Evolutionary conservation across 495 filamentous ascomycete genomes (phyloP), one percentile per base, ranked within the genome.

Genomic region (Penicillium daleae): DNA sequence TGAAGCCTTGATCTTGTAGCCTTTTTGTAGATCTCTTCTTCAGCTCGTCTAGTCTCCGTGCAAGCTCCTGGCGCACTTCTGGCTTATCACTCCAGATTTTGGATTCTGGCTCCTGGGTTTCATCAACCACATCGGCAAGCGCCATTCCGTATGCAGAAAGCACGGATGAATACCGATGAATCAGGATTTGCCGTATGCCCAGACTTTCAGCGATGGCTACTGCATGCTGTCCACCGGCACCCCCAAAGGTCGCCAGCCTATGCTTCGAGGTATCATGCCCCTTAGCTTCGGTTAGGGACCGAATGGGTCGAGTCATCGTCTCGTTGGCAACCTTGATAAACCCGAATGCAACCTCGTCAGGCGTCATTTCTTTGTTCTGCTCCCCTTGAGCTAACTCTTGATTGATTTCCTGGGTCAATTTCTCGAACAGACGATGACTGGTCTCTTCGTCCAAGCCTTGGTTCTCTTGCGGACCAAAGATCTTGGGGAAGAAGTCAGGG

Each of bases 91-190:
- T 39, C 66, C 72, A 80, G 35, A 60, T 70, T 46, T 73, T 68
- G 3, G 92, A 95, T 46, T 92, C 92, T 7, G 95, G 95, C 66
- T 94, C 92, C 67, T 97, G 93, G 35, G 87, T 82, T 75, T 99
- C 95, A 53, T 97, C 90, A 13, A 97, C 94, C 0, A 97, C 93
- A 70, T 99, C 94, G 6, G 95, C 95, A 24, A 99, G 74, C 3
- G 92, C 92, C 94, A 99, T 97, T 17, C 95, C 95, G 65, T 97
- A 99, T 3, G 95, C 95, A 0, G 93, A 97, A 0, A 99, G 83
- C 2, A 99, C 92, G 0, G 93, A 97, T 0, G 94, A 97, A 72
- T 97, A 97, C 40, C 90, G 83, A 70, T 97, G 95, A 15, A 99
- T 83, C 4, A 99, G 78, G 37, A 97, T 94, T 71, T 96, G 91